Conservation (phyloP, 2,329 filamentous ascomycete genomes). For the Fusarium floridanum region DNA sequence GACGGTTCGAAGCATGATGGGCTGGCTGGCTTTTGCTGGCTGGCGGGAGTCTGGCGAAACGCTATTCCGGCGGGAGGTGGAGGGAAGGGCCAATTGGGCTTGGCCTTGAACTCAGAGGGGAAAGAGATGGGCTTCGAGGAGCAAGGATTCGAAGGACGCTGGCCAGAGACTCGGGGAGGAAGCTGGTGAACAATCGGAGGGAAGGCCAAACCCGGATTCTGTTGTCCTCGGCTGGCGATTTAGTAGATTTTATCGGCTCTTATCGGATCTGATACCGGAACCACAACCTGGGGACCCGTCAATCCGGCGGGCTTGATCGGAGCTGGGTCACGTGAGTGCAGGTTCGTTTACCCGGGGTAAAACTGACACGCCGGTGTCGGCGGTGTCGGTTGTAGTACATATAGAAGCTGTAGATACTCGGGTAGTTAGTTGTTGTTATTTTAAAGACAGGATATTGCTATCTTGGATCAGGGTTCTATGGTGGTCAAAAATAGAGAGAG, state of each 20-base stretch:
- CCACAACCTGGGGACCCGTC: background rate
- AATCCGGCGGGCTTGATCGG: background rate
- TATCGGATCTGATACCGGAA: background rate
- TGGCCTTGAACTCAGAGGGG: conserved; percentile 2
- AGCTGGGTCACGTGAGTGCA: background rate
- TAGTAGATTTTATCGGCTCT: conserved; percentile 32
- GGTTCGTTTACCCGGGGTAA: background rate
- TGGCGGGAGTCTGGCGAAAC: conserved; percentile 21
- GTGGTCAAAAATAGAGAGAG: too few relatives aligned
- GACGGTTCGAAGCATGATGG: conserved; percentile 47
- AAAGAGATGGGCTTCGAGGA: conserved; percentile 7
- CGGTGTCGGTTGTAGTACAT: background rate
- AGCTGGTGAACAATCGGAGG: conserved; percentile 19
- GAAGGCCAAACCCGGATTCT: conserved; percentile 21
- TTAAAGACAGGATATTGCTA: too few relatives aligned
- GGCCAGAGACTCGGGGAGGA: background rate
- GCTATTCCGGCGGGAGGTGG: conserved; percentile 25
- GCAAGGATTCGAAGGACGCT: background rate
- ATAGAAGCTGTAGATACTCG: background rate
- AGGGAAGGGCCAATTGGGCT: conserved; percentile 31
- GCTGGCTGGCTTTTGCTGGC: background rate
- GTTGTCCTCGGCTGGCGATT: conserved; percentile 23
- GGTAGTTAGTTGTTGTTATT: too few relatives aligned
- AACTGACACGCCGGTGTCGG: background rate
- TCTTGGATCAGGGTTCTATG: too few relatives aligned